These are phyloP conservation scores for Neurospora crassa DNA, from an alignment of 2,329 filamentous ascomycete species.

Conservation along the genomic window DNA sequence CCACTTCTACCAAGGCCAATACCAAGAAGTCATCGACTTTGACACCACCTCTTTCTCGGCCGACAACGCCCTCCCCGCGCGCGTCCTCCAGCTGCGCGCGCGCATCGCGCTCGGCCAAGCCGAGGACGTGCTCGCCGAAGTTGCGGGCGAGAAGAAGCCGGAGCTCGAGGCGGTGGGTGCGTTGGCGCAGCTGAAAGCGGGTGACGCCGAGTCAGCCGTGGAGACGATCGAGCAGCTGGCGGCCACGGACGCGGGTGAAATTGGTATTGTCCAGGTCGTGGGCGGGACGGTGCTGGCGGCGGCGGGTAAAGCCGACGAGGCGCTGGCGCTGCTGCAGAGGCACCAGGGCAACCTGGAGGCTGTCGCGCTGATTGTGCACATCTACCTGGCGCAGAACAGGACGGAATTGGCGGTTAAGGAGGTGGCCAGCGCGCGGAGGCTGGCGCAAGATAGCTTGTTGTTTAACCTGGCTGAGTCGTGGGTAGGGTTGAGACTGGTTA, in stretches of 20 bases:
- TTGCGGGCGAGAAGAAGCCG: constrained; percentile 53
- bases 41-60: constrained; percentile 69
- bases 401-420: constrained; percentile 87
- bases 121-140: constrained; percentile 59
- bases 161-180: constrained; percentile 70
- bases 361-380: constrained; percentile 82
- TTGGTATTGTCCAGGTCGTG: constrained; percentile 70
- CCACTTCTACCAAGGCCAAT: constrained; percentile 72
- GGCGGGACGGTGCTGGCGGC: constrained; percentile 75
- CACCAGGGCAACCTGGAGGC: constrained; percentile 78
- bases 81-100: constrained; percentile 70
- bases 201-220: constrained; percentile 53
- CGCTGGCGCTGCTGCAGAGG: constrained; percentile 65
- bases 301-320: constrained; percentile 75
- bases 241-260: constrained; percentile 53
- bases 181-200: constrained; percentile 57
- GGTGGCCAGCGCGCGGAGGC: constrained; percentile 74
- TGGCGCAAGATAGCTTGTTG: constrained; percentile 89
- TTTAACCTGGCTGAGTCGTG: constrained; percentile 94
- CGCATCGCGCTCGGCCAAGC: constrained; percentile 75
- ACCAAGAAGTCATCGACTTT: constrained; percentile 76
- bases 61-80: constrained; percentile 67
- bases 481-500: constrained; percentile 79
- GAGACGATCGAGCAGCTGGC: constrained; percentile 57
- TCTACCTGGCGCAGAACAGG: constrained; percentile 85